These are phyloP conservation scores for Euphorbia pulcherrima DNA, from an alignment of 345 rosid genomes.

Conservation along the genomic window DNA sequence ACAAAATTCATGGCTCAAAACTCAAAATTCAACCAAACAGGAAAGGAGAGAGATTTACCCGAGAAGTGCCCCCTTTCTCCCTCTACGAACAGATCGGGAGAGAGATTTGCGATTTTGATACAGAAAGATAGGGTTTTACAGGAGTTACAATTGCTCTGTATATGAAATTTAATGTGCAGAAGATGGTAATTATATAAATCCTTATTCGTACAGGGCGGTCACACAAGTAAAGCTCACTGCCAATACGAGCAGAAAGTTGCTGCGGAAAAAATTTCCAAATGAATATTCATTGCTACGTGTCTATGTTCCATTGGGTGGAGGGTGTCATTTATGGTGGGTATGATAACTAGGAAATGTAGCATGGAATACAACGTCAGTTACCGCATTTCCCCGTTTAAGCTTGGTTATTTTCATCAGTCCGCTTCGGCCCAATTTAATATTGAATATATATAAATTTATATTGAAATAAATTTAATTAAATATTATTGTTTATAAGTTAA, in stretches of 20 bases:
- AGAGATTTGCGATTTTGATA: constrained; percentile 4
- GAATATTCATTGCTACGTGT: not conserved
- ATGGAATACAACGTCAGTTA: not conserved
- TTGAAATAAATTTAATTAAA: too few species aligned
- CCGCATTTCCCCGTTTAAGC: too few species aligned
- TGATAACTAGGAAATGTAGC: not conserved
- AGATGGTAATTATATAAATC: not conserved
- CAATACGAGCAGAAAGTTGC: not conserved
- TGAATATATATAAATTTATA: too few species aligned
- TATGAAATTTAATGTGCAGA: not conserved
- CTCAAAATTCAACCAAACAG: not conserved
- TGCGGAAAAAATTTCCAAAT: not conserved
- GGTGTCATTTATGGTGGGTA: not conserved
- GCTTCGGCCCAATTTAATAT: too few species aligned
- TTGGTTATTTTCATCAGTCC: too few species aligned
- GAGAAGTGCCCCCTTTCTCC: constrained; percentile 16
- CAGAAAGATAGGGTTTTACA: constrained; percentile 14
- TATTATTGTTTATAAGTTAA: too few species aligned
- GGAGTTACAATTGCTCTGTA: not conserved
- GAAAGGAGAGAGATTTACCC: constrained; percentile 15
- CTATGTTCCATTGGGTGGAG: not conserved
- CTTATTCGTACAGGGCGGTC: not conserved
- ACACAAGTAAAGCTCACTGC: not conserved
- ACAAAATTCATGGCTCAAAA: constrained; percentile 2
- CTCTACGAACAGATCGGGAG: constrained; percentile 34